These are phyloP conservation scores for Zygosaccharomyces bailii DNA, from an alignment of 805 yeast genomes.

Conservation along the genomic window DNA sequence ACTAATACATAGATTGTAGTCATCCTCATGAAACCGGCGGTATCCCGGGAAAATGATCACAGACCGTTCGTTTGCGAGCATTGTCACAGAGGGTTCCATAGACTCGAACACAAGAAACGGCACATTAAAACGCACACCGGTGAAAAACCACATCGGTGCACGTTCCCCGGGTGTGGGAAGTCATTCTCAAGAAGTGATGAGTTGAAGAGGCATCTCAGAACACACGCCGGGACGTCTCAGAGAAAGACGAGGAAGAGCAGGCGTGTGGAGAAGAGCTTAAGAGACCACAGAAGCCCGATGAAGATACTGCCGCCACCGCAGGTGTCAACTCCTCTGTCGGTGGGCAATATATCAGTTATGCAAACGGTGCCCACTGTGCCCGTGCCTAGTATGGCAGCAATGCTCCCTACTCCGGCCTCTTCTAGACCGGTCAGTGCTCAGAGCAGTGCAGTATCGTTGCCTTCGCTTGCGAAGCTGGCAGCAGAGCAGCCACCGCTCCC, in stretches of 20 bases:
- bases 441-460: slow-evolving; percentile 21
- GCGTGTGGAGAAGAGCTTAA: slow-evolving; percentile 9
- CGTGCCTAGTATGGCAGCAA: background rate
- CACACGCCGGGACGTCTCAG: slow-evolving; percentile 60
- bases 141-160: slow-evolving; percentile 83
- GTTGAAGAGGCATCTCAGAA: slow-evolving; percentile 77
- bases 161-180: slow-evolving; percentile 75
- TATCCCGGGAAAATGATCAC: slow-evolving; percentile 26
- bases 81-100: slow-evolving; percentile 81
- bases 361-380: slow-evolving; percentile 4
- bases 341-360: too few relatives aligned
- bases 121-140: slow-evolving; percentile 92
- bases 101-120: slow-evolving; percentile 86
- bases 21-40: slow-evolving; percentile 2
- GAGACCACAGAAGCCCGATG: background rate
- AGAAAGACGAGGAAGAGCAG: slow-evolving; percentile 39
- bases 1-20: background rate
- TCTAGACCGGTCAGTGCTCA: slow-evolving; percentile 19
- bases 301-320: slow-evolving; percentile 1
- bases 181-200: slow-evolving; percentile 80
- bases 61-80: slow-evolving; percentile 82
- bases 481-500: slow-evolving; percentile 12
- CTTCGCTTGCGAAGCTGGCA: slow-evolving; percentile 18
- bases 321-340: background rate
- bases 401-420: slow-evolving; percentile 19